Percentiles rank a stretch among this genome's conserved stretches.
Conservation (phyloP, 306 rosid species). For the Boehmeria nivea region DNA sequence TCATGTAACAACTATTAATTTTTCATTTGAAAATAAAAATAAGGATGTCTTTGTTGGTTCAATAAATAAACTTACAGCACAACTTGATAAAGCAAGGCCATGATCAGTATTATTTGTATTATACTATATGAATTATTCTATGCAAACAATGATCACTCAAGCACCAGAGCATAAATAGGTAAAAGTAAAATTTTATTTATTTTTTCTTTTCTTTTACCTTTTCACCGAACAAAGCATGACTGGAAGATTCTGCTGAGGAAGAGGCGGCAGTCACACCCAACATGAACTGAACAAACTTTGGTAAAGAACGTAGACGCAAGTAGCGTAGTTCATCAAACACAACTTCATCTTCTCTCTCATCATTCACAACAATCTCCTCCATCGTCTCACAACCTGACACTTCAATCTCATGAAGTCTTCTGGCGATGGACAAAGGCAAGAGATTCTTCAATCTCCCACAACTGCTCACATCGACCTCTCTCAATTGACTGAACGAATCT, state of each 20-base stretch:
- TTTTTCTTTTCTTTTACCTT: too few relatives aligned
- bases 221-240: neutral
- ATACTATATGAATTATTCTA: too few relatives aligned
- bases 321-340: neutral
- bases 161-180: too few relatives aligned
- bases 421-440: constrained; percentile 1
- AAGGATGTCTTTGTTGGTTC: too few relatives aligned
- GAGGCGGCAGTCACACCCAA: too few relatives aligned
- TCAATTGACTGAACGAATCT: neutral
- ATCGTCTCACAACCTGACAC: constrained; percentile 16
- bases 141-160: too few relatives aligned
- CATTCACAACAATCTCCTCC: constrained; percentile 13
- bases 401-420: neutral
- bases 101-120: too few relatives aligned
- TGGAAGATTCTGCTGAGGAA: neutral
- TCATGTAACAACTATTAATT: too few relatives aligned
- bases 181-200: too few relatives aligned
- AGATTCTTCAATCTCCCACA: constrained; percentile 8
- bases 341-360: neutral
- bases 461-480: neutral
- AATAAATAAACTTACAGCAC: too few relatives aligned
- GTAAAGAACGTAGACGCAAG: constrained; percentile 19
- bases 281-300: constrained; percentile 5
- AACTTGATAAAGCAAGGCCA: too few relatives aligned
- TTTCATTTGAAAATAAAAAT: too few relatives aligned